A percentile compares a stretch with the other conserved stretches of the same genome.
These are phyloP conservation scores for Gaertneriomyces semiglobifer DNA, from an alignment of 192 early-diverging fungal genomes.

Conservation along the genomic window DNA sequence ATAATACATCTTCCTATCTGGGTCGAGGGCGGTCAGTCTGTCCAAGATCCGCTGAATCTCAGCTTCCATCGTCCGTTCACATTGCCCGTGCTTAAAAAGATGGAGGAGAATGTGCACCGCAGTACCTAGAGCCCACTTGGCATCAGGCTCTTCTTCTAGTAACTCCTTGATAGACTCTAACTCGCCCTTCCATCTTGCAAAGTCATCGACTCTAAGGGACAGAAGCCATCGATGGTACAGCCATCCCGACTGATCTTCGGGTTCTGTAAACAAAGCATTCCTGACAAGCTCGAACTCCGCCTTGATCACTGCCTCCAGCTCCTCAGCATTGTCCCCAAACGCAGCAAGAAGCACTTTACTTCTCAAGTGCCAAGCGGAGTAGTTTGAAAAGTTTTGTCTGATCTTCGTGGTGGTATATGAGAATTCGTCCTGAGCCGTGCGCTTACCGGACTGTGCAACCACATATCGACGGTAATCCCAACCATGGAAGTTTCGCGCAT, in stretches of 20 bases:
- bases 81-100: too few relatives aligned
- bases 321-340: slow-evolving; percentile 15
- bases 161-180: slow-evolving; percentile 63
- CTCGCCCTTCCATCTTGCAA: slow-evolving; percentile 48
- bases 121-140: slow-evolving; percentile 53
- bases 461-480: slow-evolving; percentile 97
- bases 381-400: slow-evolving; percentile 90
- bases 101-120: too few relatives aligned
- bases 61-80: too few relatives aligned
- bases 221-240: slow-evolving; percentile 93
- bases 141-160: slow-evolving; percentile 73
- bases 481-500: slow-evolving; percentile 96
- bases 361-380: slow-evolving; percentile 98
- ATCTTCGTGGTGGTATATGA: slow-evolving; percentile 89
- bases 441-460: slow-evolving; percentile 43
- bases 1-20: too few relatives aligned
- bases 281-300: slow-evolving; percentile 79
- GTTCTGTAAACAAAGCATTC: slow-evolving; percentile 94
- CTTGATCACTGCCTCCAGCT: slow-evolving; percentile 40
- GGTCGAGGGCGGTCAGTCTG: too few relatives aligned
- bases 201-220: slow-evolving; percentile 16
- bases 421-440: slow-evolving; percentile 63
- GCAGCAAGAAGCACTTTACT: slow-evolving; percentile 68
- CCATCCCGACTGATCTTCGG: slow-evolving; percentile 96
- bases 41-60: too few relatives aligned